These are phyloP conservation scores for Podosphaera xanthii DNA, from an alignment of 2,329 filamentous ascomycete species.

Conservation along the genomic window DNA sequence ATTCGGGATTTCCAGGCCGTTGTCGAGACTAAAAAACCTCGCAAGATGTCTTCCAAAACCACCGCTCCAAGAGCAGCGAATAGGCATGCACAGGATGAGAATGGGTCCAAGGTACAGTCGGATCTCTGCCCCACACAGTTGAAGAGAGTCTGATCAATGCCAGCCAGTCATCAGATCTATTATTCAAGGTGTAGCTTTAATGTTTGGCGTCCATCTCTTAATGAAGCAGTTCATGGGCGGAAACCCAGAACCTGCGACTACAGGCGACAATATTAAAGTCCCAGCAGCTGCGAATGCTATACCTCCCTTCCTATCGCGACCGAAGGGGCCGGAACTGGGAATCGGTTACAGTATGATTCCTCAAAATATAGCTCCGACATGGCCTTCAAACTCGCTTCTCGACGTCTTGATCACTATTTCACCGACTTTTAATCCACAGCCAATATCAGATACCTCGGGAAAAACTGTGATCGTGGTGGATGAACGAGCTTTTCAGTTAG, in stretches of 20 bases:
- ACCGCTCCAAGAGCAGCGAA: background rate
- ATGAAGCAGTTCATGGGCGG: constrained; percentile 30
- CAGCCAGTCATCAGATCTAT: constrained; percentile 17
- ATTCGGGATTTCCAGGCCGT: background rate
- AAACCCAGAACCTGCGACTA: constrained; percentile 20
- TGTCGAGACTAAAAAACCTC: background rate
- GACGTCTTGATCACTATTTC: constrained; percentile 77
- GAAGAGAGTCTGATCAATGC: background rate
- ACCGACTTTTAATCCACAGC: constrained; percentile 43
- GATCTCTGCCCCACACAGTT: background rate
- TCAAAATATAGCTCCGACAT: constrained; percentile 60
- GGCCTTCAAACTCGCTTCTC: constrained; percentile 54
- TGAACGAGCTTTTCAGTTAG: constrained; percentile 59
- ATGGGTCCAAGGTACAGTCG: background rate
- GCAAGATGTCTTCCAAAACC: background rate
- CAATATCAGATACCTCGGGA: constrained; percentile 39
- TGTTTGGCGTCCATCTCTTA: constrained; percentile 31
- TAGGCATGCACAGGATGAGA: background rate
- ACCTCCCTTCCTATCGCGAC: constrained; percentile 41
- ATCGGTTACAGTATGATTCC: constrained; percentile 43
- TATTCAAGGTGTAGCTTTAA: constrained; percentile 30
- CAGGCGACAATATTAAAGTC: constrained; percentile 29
- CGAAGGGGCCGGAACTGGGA: constrained; percentile 33
- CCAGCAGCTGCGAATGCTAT: constrained; percentile 32
- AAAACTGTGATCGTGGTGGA: constrained; percentile 47